phyloP scores from a whole-genome alignment of 306 rosid species.

The Lotus japonicus region DNA sequence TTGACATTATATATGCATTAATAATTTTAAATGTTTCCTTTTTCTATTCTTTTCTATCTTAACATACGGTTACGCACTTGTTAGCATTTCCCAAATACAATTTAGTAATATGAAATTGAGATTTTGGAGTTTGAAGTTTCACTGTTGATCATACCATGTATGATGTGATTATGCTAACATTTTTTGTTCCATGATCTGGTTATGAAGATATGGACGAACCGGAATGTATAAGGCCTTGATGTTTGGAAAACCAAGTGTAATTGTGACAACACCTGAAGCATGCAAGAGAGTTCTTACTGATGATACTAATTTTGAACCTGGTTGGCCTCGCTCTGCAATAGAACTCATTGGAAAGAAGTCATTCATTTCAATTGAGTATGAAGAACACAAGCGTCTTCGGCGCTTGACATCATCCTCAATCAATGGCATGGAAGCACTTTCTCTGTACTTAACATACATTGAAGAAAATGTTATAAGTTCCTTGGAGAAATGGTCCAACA shows the following conservation, averaged over 20 bases:
- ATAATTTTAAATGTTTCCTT: no score
- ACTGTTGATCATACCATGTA: not conserved
- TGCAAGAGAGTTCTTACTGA: slow-evolving; percentile 68
- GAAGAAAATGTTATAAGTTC: slow-evolving; percentile 46
- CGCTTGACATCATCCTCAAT: slow-evolving; percentile 74
- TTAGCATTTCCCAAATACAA: not conserved
- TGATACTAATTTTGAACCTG: slow-evolving; percentile 58
- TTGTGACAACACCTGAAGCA: slow-evolving; percentile 65
- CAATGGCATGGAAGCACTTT: slow-evolving; percentile 69
- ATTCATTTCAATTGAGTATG: slow-evolving; percentile 49
- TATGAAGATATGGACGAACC: slow-evolving; percentile 52
- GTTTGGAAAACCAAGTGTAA: slow-evolving; percentile 79
- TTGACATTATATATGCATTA: not conserved
- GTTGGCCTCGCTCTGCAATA: slow-evolving; percentile 77
- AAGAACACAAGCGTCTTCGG: slow-evolving; percentile 83
- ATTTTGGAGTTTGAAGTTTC: not conserved
- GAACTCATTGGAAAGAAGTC: slow-evolving; percentile 77
- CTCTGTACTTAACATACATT: slow-evolving; percentile 56
- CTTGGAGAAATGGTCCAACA: slow-evolving; percentile 62
- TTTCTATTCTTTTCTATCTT: no score
- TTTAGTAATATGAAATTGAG: not conserved
- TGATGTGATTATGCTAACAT: slow-evolving; percentile 11
- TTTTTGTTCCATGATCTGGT: not conserved
- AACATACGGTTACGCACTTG: no score
- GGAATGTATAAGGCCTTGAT: slow-evolving; percentile 77